These are phyloP conservation scores for Escallonia rubra DNA, from an alignment of 129 eudicot genomes.

Conservation along the genomic window DNA sequence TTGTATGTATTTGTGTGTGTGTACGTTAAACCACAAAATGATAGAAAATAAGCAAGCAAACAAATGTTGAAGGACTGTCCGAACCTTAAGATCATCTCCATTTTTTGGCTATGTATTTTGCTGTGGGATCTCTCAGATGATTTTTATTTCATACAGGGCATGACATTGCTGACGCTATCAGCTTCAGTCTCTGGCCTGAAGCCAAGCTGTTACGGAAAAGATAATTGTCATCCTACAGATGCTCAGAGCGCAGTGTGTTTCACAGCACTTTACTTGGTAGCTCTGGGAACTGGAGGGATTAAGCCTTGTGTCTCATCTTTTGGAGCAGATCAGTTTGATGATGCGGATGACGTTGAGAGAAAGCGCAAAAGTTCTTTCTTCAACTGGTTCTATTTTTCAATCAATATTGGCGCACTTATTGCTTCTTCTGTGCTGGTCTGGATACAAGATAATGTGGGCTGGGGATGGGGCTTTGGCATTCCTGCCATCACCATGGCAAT, in stretches of 20 bases:
- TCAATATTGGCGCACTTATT: constrained; percentile 62
- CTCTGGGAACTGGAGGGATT: constrained; percentile 84
- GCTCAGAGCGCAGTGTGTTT: constrained; percentile 56
- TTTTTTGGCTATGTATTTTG: not conserved
- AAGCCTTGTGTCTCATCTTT: constrained; percentile 82
- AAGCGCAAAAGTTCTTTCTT: constrained; percentile 66
- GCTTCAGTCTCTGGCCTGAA: constrained; percentile 54
- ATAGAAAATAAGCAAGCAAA: not conserved
- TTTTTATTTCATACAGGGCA: constrained; percentile 33
- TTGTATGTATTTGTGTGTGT: too few species aligned
- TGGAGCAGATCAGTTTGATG: constrained; percentile 91
- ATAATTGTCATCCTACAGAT: constrained; percentile 45
- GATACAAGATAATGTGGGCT: constrained; percentile 67
- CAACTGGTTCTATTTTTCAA: constrained; percentile 74
- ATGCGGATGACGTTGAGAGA: constrained; percentile 59
- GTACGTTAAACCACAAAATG: too few species aligned
- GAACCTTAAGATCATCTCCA: too few species aligned
- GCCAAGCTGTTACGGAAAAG: constrained; percentile 37
- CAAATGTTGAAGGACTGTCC: not conserved
- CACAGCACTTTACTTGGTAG: constrained; percentile 58
- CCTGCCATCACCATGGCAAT: constrained; percentile 64
- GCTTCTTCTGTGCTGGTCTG: constrained; percentile 60
- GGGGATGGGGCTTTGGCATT: constrained; percentile 88
- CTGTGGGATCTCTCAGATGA: too few species aligned
- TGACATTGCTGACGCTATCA: constrained; percentile 59